These are phyloP conservation scores for Hypoxylon sp. DNA, from an alignment of 2,329 filamentous ascomycete species.

Conservation along the genomic window DNA sequence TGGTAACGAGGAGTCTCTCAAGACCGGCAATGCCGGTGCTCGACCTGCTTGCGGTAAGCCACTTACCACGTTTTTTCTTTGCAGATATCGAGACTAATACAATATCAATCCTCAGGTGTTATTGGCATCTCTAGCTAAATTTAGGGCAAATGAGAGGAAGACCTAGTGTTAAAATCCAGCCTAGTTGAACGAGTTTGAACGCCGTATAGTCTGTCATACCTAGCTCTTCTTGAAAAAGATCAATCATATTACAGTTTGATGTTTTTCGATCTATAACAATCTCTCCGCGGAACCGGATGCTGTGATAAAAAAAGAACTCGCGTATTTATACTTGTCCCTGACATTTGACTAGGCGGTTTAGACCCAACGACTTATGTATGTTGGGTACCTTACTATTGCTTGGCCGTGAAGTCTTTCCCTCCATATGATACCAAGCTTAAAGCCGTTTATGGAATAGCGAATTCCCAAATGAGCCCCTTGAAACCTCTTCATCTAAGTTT, in stretches of 20 bases:
- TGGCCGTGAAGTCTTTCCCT: conserved; percentile 9
- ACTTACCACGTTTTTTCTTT: not conserved
- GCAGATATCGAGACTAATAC: conserved; percentile 7
- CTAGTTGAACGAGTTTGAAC: conserved; percentile 24
- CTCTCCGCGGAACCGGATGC: not conserved
- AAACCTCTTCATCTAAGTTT: conserved; percentile 8
- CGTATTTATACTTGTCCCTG: not conserved
- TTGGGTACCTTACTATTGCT: not conserved
- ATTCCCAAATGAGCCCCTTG: not conserved
- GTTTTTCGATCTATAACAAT: not conserved
- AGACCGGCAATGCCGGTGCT: conserved; percentile 95
- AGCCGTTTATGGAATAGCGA: conserved; percentile 31
- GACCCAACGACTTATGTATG: not conserved
- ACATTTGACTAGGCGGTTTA: conserved; percentile 6
- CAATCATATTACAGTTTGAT: conserved; percentile 6
- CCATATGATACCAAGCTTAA: conserved; percentile 12
- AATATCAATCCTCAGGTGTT: conserved; percentile 70
- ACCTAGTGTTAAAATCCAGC: conserved; percentile 19
- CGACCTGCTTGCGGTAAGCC: conserved; percentile 93
- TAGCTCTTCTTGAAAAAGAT: conserved; percentile 25
- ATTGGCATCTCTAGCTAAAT: conserved; percentile 80
- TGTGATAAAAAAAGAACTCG: conserved; percentile 3
- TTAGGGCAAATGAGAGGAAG: conserved; percentile 3
- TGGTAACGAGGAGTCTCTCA: conserved; percentile 93
- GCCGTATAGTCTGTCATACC: conserved; percentile 19